Base-by-base conservation (phyloP, 441 rosid genomes). In the Populus trichocarpa region DNA sequence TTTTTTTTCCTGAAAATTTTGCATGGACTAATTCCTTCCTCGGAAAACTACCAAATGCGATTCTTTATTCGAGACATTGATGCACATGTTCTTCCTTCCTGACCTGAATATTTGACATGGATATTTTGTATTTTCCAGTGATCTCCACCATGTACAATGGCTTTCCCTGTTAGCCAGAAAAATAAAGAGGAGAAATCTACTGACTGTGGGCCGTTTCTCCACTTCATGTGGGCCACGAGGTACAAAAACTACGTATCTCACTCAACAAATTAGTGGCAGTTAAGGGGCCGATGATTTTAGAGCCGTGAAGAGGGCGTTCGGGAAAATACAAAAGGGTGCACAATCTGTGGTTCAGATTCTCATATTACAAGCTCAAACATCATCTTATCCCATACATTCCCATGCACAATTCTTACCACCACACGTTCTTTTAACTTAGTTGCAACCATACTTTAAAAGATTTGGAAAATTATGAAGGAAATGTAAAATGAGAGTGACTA, bases 361-460 rank as follows among this genome's bases (percentile, higher is more conserved):
- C 67, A 68, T 22, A 33, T 67, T 65, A 66, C 57, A 73, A 25
- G 75, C 70, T 26, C 71, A 20, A 68, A 7, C 76, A 71, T 74
- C 61, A 84, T 78, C 94, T 90, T 89, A 90, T 90, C 95, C 46
- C 81, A 68, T 79, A 77, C 67, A 83, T 86, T 84, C 81, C 67
- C 84, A 78, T 46, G 35, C 16, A 64, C 79, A 36, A 78, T 83
- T 76, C 80, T 84, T 3, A 28, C 30, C 80, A 76, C 97, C 98
- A 90, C 96, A 84, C 82, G 68, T 87, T 89, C 16, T 35, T 81
- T 74, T 3, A 70, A 80, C 70, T 82, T 77, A 80, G 78, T 89
- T 70, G 32, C 77, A 81, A 74, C 93, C 93, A 92, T 85, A 78
- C 78, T 82, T 81, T 80, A 4, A 13, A 4, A 25, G 8, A 30